Conservation (phyloP, 1,139 yeast genomes). For the Debaryomyces udenii region DNA sequence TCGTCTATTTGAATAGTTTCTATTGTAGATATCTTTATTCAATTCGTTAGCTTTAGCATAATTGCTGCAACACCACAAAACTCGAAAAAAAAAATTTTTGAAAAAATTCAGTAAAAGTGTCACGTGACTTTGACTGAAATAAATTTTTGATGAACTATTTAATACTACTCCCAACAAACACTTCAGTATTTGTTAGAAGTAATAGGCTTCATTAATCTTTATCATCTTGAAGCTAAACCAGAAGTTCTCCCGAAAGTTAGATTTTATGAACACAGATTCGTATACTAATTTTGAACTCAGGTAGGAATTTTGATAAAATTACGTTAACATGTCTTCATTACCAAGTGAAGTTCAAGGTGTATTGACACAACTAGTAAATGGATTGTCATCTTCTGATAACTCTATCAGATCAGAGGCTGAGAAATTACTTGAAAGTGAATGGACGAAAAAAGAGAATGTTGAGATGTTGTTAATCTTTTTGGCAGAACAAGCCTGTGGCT, state of each 20-base stretch:
- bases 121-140: constrained; percentile 7
- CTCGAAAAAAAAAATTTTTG: background rate
- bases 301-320: constrained; percentile 8
- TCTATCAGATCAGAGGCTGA: constrained; percentile 77
- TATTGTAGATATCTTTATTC: background rate
- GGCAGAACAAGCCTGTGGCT: constrained; percentile 75
- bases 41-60: background rate
- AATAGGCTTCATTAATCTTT: constrained; percentile 4
- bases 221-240: background rate
- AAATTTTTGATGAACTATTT: constrained; percentile 2
- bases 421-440: constrained; percentile 66
- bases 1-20: background rate
- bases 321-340: constrained; percentile 51
- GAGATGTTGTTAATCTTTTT: constrained; percentile 74
- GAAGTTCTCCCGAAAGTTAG: background rate
- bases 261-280: constrained; percentile 1
- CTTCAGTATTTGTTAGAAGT: constrained; percentile 1
- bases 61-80: background rate
- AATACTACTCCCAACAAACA: constrained; percentile 2
- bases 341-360: constrained; percentile 64
- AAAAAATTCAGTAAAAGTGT: background rate
- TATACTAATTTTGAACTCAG: constrained; percentile 4
- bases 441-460: constrained; percentile 68
- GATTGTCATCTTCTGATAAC: constrained; percentile 80
- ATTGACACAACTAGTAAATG: constrained; percentile 61